These are phyloP conservation scores for Lecanicillium sp. DNA, from an alignment of 2,329 filamentous ascomycete species.

Conservation along the genomic window DNA sequence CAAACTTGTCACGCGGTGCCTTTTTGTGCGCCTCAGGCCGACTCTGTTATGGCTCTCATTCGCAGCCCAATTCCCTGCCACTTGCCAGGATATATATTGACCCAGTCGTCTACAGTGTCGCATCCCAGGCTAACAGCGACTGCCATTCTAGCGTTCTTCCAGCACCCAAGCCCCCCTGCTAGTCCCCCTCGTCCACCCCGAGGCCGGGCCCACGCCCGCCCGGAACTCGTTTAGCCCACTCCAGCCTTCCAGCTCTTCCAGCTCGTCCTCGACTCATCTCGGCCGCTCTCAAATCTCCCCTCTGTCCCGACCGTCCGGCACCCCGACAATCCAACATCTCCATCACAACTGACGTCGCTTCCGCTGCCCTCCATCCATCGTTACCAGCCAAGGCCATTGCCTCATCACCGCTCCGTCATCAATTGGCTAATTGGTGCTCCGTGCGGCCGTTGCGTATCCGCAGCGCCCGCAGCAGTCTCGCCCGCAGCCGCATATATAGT, in stretches of 20 bases:
- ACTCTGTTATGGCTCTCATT: background rate
- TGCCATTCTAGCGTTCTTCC: background rate
- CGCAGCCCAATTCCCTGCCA: background rate
- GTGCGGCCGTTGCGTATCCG: background rate
- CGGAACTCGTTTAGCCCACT: constrained; percentile 1
- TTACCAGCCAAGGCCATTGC: background rate
- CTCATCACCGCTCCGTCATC: background rate
- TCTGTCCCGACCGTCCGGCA: background rate
- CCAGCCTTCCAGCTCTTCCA: background rate
- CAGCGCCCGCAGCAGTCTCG: background rate
- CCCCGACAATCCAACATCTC: background rate
- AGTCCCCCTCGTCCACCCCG: constrained; percentile 13
- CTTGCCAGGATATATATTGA: no score
- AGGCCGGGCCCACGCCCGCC: background rate
- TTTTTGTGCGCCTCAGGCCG: background rate
- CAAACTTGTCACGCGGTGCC: background rate
- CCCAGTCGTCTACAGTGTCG: no score
- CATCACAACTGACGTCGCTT: constrained; percentile 2
- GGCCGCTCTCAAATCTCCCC: constrained; percentile 3
- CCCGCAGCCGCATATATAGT: background rate
- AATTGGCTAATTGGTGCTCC: constrained; percentile 4
- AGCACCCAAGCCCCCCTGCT: background rate
- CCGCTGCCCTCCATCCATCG: background rate
- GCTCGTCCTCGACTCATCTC: background rate
- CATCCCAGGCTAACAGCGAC: no score